A percentile compares a stretch with the other conserved stretches of the same genome.
phyloP scores from a whole-genome alignment of 139 green algal species.

The Mesotaenium endlicherianum region DNA sequence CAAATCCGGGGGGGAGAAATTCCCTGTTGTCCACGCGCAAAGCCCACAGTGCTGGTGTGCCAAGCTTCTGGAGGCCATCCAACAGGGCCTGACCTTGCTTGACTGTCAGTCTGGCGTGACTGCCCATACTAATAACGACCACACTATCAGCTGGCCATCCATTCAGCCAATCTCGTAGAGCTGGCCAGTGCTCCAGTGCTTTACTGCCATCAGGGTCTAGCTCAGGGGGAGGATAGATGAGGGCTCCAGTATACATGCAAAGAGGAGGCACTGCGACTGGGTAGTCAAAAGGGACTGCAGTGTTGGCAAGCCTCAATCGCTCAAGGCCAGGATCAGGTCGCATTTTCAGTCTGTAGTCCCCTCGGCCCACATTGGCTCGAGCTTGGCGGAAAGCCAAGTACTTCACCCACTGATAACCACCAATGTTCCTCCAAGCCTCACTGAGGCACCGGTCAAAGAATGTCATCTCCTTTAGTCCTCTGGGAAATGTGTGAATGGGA shows the following conservation, averaged over 20 bases:
- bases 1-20: not conserved
- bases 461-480: constrained; percentile 6
- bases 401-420: not conserved
- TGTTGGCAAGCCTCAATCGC: not conserved
- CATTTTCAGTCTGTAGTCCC: not conserved
- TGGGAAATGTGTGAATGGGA: not conserved
- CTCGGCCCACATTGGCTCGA: no score
- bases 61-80: not conserved
- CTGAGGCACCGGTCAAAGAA: not conserved
- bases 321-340: not conserved
- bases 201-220: not conserved
- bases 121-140: not conserved
- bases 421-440: not conserved
- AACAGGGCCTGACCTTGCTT: not conserved
- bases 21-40: not conserved
- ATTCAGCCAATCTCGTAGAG: not conserved
- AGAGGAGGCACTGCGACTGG: not conserved
- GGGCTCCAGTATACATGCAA: not conserved
- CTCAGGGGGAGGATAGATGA: not conserved
- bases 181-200: not conserved
- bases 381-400: constrained; percentile 3
- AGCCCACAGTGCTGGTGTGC: not conserved
- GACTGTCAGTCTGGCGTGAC: not conserved
- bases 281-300: not conserved
- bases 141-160: not conserved